These are phyloP conservation scores for Malus sylvestris DNA, from an alignment of 306 rosid genomes.

Conservation along the genomic window DNA sequence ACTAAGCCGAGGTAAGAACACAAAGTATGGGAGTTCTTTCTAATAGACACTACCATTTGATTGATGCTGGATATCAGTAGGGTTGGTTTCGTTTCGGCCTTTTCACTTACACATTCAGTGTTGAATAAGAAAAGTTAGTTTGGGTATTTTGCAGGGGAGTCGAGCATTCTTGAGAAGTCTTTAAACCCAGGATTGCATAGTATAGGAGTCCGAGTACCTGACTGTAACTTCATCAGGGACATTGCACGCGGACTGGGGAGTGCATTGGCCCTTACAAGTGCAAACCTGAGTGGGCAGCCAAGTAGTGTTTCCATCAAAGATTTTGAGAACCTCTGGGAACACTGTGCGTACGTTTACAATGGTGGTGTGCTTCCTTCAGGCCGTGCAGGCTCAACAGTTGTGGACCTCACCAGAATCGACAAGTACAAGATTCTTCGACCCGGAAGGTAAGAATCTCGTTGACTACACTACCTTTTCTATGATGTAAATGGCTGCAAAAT, in stretches of 20 bases:
- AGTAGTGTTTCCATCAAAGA: conserved; percentile 75
- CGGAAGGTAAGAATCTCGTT: conserved; percentile 57
- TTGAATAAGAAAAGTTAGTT: neutral
- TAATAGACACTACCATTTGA: neutral
- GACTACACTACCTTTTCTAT: neutral
- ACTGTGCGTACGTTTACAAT: conserved; percentile 72
- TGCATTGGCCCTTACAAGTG: conserved; percentile 88
- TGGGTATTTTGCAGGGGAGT: conserved; percentile 60
- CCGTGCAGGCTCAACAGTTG: conserved; percentile 82
- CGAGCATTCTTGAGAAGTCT: conserved; percentile 74
- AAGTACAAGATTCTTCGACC: conserved; percentile 76
- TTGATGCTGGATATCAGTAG: neutral
- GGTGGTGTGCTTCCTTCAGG: conserved; percentile 84
- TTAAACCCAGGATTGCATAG: conserved; percentile 87
- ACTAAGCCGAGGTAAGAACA: conserved; percentile 52
- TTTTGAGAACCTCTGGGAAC: conserved; percentile 77
- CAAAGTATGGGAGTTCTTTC: neutral
- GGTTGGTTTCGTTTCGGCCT: neutral
- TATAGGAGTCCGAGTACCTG: conserved; percentile 87
- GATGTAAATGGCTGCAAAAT: neutral
- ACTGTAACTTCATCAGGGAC: conserved; percentile 68
- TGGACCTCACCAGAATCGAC: conserved; percentile 59
- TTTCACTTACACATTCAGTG: neutral
- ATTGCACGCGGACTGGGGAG: conserved; percentile 63
- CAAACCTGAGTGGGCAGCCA: conserved; percentile 84